Evolutionary conservation across 2,329 filamentous ascomycete species (phyloP).

Genomic region (Cercospora zeae-maydis): DNA sequence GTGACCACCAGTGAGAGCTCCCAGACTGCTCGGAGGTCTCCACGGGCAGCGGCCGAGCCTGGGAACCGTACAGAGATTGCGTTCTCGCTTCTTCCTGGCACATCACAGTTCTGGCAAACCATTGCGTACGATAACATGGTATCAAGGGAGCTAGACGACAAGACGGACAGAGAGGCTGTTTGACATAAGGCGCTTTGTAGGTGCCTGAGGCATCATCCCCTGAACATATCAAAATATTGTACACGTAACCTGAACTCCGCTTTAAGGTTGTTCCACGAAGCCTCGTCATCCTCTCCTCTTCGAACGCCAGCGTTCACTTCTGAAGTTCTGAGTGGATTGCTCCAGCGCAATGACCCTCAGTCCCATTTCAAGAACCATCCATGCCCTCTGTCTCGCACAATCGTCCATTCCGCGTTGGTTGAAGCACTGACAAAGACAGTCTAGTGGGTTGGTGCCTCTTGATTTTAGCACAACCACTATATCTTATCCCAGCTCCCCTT

Average conservation of each 20-base stretch:
- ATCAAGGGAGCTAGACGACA: too few relatives aligned
- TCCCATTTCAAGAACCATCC: not conserved
- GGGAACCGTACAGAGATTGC: not conserved
- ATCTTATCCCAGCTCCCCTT: not conserved
- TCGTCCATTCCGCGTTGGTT: not conserved
- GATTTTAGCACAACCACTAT: not conserved
- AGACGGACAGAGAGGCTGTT: too few relatives aligned
- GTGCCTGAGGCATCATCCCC: too few relatives aligned
- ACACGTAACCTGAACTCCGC: not conserved
- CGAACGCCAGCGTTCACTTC: not conserved
- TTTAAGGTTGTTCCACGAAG: not conserved
- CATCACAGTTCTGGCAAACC: not conserved
- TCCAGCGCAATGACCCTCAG: not conserved
- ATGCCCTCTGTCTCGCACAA: not conserved
- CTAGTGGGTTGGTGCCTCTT: not conserved
- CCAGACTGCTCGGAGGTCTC: not conserved
- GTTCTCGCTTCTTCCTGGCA: too few relatives aligned
- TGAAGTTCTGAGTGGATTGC: not conserved
- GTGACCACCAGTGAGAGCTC: not conserved
- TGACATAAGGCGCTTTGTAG: too few relatives aligned
- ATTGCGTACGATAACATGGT: not conserved
- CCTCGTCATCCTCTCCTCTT: not conserved
- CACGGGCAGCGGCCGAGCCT: not conserved
- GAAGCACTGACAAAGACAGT: not conserved
- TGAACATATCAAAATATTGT: not conserved